phyloP scores from a whole-genome alignment of 2,329 filamentous ascomycete species.

The Daldinia sp. region DNA sequence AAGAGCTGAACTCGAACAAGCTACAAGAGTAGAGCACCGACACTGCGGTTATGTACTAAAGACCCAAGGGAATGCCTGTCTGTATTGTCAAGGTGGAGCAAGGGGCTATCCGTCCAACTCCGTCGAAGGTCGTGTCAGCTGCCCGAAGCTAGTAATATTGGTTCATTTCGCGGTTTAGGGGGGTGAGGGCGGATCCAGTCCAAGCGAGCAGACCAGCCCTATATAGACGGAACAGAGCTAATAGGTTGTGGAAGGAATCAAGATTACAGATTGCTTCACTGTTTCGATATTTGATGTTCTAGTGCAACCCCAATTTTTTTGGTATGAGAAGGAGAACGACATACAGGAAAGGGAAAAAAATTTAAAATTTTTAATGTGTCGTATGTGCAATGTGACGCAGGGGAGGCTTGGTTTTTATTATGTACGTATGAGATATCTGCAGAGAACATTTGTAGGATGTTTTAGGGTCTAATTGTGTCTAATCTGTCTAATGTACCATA shows the following conservation, averaged over 20 bases:
- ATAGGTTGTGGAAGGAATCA: constrained; percentile 22
- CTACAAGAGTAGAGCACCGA: constrained; percentile 37
- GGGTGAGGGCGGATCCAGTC: constrained; percentile 39
- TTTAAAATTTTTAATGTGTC: constrained; percentile 6
- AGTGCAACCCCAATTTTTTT: constrained; percentile 33
- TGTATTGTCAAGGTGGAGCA: constrained; percentile 33
- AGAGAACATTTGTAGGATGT: constrained; percentile 30
- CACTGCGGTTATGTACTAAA: constrained; percentile 38
- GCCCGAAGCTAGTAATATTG: constrained; percentile 44
- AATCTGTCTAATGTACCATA: neutral
- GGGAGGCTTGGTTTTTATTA: constrained; percentile 40
- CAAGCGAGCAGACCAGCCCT: constrained; percentile 38
- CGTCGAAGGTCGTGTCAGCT: constrained; percentile 38
- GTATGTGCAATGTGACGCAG: constrained; percentile 40
- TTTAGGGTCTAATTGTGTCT: constrained; percentile 14
- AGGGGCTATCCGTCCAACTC: constrained; percentile 30
- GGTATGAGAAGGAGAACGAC: constrained; percentile 5
- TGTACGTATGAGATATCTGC: constrained; percentile 31
- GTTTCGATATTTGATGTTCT: constrained; percentile 23
- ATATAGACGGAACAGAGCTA: constrained; percentile 36
- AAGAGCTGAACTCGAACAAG: constrained; percentile 33
- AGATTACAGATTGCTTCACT: constrained; percentile 21
- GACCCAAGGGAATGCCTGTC: constrained; percentile 36
- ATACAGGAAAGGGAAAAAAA: constrained; percentile 10
- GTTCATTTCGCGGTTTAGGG: constrained; percentile 42